A percentile compares a stretch with the other conserved stretches of the same genome.
These are phyloP conservation scores for Trichothecium roseum DNA, from an alignment of 2,329 filamentous ascomycete species.

Conservation along the genomic window DNA sequence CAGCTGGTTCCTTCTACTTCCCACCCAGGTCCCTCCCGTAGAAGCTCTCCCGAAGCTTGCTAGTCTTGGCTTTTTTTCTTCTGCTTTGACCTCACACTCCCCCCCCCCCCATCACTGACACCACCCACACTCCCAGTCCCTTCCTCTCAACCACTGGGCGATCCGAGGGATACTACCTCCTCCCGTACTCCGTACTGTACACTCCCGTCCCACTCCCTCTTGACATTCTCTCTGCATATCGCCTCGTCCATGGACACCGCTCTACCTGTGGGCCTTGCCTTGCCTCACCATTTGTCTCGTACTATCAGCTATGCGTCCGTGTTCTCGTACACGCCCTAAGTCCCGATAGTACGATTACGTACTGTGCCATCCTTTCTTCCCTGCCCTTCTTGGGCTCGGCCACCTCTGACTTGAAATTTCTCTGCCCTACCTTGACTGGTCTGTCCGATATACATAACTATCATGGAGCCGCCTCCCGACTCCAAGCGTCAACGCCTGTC, in stretches of 20 bases:
- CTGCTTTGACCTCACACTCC: no score
- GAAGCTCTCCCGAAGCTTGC: no score
- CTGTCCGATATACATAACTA: constrained; percentile 25
- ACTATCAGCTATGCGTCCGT: constrained; percentile 21
- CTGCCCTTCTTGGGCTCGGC: constrained; percentile 2
- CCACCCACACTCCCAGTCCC: no score
- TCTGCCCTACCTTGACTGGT: constrained; percentile 3
- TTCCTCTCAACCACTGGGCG: no score
- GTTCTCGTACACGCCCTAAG: constrained; percentile 16
- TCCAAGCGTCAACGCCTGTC: constrained; percentile 48
- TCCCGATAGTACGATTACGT: constrained; percentile 14
- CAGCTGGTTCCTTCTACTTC: no score
- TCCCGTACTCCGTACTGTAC: no score
- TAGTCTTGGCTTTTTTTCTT: no score
- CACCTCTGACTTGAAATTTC: constrained; percentile 5
- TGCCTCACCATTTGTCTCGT: constrained; percentile 21
- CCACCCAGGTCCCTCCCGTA: no score
- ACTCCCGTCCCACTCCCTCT: constrained; percentile 3
- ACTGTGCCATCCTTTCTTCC: constrained; percentile 4
- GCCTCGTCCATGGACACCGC: constrained; percentile 10
- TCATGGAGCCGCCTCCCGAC: constrained; percentile 52
- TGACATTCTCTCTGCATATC: constrained; percentile 16
- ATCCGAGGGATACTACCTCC: no score
- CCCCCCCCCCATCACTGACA: no score
- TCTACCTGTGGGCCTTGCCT: constrained; percentile 22